Evolutionary conservation across 2,329 filamentous ascomycete species (phyloP).

Genomic region (Diaporthe ilicicola): DNA sequence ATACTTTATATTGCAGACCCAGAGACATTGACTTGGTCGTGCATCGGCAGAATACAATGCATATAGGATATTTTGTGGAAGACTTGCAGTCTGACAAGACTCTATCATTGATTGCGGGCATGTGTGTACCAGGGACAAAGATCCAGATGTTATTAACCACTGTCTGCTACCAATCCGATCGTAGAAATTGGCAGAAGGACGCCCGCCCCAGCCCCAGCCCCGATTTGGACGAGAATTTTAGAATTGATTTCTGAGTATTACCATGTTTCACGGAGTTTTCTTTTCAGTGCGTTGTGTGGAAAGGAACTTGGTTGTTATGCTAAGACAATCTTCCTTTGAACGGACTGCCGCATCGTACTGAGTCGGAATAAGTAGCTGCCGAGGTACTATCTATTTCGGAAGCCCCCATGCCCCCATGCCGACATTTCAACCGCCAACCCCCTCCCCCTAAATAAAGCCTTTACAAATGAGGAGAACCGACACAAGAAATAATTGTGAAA

Average conservation of each 20-base stretch:
- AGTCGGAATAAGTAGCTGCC: constrained; percentile 11
- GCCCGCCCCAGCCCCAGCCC: no score
- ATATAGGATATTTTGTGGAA: no score
- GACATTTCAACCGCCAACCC: not conserved
- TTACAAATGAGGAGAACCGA: not conserved
- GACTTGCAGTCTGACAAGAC: not conserved
- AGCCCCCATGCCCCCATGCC: not conserved
- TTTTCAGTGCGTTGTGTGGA: not conserved
- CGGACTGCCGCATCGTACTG: not conserved
- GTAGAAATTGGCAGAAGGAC: no score
- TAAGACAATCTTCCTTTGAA: not conserved
- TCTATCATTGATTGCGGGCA: not conserved
- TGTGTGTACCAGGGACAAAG: not conserved
- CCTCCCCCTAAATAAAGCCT: not conserved
- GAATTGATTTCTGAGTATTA: no score
- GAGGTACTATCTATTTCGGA: not conserved
- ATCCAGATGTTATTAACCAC: not conserved
- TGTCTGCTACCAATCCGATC: not conserved
- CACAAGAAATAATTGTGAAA: not conserved
- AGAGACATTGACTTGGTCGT: not conserved
- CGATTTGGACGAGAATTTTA: no score
- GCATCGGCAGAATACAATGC: no score
- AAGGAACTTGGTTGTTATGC: not conserved
- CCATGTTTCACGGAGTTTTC: no score
- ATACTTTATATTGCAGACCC: no score